phyloP scores from a whole-genome alignment of 768 basidiomycete species.

The Lentinula sp. region DNA sequence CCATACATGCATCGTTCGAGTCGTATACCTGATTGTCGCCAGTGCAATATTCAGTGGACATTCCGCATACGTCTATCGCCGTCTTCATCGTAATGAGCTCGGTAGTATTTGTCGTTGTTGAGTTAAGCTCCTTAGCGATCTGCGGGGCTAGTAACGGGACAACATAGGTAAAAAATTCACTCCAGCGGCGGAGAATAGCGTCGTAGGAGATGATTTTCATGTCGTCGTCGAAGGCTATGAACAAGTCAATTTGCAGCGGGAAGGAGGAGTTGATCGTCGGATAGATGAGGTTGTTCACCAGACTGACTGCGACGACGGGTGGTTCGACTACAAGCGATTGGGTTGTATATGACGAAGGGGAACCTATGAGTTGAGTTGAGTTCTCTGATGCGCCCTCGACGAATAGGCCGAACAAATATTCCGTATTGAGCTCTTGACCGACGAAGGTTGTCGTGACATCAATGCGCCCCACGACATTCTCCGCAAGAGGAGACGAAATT shows the following conservation, averaged over 20 bases:
- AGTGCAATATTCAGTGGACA: slow-evolving; percentile 4
- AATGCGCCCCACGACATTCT: neutral
- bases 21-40: slow-evolving; percentile 4
- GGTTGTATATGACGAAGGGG: neutral
- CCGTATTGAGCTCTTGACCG: slow-evolving; percentile 3
- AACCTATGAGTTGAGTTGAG: slow-evolving; percentile 6
- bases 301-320: neutral
- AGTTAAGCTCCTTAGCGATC: slow-evolving; percentile 4
- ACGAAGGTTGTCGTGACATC: slow-evolving; percentile 4
- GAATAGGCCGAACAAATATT: slow-evolving; percentile 7
- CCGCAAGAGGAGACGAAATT: neutral
- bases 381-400: neutral
- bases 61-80: slow-evolving; percentile 4
- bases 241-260: slow-evolving; percentile 5
- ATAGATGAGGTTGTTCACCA: slow-evolving; percentile 1
- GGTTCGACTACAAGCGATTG: slow-evolving; percentile 6
- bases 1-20: slow-evolving; percentile 4
- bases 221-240: slow-evolving; percentile 4
- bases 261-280: slow-evolving; percentile 2
- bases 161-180: neutral
- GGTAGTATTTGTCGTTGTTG: neutral
- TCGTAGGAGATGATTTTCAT: slow-evolving; percentile 8
- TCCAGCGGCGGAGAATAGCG: slow-evolving; percentile 3
- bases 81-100: slow-evolving; percentile 2
- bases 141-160: neutral